A percentile compares a stretch with the other conserved stretches of the same genome.
Conservation (phyloP, 129 eudicot species). For the Pseudognaphalium luteoalbum region DNA sequence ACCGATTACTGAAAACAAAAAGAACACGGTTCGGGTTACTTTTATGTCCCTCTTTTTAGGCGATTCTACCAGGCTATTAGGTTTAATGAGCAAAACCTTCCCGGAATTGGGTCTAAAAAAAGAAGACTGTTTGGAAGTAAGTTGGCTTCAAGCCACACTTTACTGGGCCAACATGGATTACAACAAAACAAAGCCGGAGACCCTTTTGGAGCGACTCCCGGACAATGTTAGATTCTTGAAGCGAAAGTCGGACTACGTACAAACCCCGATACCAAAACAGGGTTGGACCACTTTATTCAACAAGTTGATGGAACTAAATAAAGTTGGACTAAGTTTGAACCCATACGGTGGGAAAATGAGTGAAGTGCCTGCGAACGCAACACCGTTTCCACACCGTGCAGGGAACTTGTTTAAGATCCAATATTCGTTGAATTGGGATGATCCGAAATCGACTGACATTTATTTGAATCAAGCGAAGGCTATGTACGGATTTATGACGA, state of each 20-base stretch:
- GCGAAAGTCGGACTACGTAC: constrained; percentile 35
- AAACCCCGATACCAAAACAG: constrained; percentile 34
- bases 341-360: constrained; percentile 50
- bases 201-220: constrained; percentile 11
- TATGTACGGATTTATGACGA: constrained; percentile 37
- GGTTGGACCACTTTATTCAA: constrained; percentile 24
- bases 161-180: constrained; percentile 25
- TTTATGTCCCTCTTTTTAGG: constrained; percentile 41
- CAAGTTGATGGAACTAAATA: constrained; percentile 33
- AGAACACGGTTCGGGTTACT: constrained; percentile 16
- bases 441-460: constrained; percentile 10
- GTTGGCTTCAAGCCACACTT: constrained; percentile 16
- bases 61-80: constrained; percentile 31
- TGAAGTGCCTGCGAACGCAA: constrained; percentile 32
- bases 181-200: constrained; percentile 10
- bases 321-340: constrained; percentile 41
- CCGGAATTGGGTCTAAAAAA: constrained; percentile 32
- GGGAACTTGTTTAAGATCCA: constrained; percentile 48
- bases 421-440: constrained; percentile 45
- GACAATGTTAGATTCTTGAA: constrained; percentile 3
- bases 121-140: constrained; percentile 18
- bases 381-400: constrained; percentile 45
- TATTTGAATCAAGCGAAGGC: constrained; percentile 30
- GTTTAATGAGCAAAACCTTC: constrained; percentile 22
- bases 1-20: constrained; percentile 15